Evolutionary conservation across 805 yeast species (phyloP), one percentile per base, ranked within the genome.

Genomic region (Yarrowia divulgata): DNA sequence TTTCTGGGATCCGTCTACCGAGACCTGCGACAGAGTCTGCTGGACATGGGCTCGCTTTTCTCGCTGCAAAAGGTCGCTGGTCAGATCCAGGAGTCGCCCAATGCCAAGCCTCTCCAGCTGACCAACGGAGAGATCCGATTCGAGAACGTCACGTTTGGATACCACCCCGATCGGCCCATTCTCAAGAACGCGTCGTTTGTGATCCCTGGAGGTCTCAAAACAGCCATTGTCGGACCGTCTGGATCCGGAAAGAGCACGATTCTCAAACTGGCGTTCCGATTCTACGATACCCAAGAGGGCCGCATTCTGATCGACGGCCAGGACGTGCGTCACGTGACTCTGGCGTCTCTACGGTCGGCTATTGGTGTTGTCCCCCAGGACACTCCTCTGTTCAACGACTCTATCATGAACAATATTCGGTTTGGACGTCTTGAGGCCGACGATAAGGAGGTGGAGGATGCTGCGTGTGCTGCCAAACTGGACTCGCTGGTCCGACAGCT

Each of bases 281-380:
- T 95, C 77, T 93, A 92, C 78, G 99, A 94, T 76, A 90, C 91
- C 2, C 82, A 82, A 48, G 80, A 83, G 14, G 98, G 98, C 13
- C 81, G 91, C 62, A 90, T 94, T 68, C 77, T 88, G 37, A 86
- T 94, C 63, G 97, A 94, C 79, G 97, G 97, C 2, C 95, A 91
- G 74, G 97, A 95, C 77, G 87, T 95, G 63, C 81, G 87, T 55
- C 85, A 87, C 63, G 88, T 93, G 52, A 89, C 89, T 52, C 75
- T 94, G 52, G 94, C 91, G 67, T 86, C 93, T 13, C 80, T 95
- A 66, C 83, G 99, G 72, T 80, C 78, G 68, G 81, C 86, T 10
- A 85, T 94, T 71, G 98, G 98, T 52, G 96, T 94, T 29, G 99
- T 94, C 2, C 99, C 99, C 1, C 99, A 94, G 78, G 99, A 94